Percentiles rank a stretch among this genome's conserved stretches.
These are phyloP conservation scores for Thielaviopsis euricoi DNA, from an alignment of 2,329 filamentous ascomycete species.

Conservation along the genomic window DNA sequence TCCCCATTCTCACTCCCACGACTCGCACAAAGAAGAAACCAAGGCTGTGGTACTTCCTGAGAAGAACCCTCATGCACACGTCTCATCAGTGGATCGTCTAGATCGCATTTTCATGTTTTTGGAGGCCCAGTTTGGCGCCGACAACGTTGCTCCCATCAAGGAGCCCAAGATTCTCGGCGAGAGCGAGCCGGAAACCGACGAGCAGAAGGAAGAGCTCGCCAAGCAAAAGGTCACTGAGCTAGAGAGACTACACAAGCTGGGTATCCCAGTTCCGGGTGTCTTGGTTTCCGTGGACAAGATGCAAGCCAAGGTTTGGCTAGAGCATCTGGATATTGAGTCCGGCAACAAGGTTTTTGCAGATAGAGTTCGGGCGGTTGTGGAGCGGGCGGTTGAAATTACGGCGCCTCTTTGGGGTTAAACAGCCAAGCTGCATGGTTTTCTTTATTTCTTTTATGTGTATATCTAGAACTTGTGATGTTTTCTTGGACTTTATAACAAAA, in stretches of 20 bases:
- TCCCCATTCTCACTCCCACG: slow-evolving; percentile 22
- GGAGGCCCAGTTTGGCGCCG: slow-evolving; percentile 83
- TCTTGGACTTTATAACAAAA: neutral
- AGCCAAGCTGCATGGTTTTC: neutral
- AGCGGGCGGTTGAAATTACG: slow-evolving; percentile 75
- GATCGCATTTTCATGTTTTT: slow-evolving; percentile 86
- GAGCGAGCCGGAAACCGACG: slow-evolving; percentile 18
- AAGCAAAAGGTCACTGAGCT: slow-evolving; percentile 51
- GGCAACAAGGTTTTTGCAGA: slow-evolving; percentile 62
- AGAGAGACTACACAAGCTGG: slow-evolving; percentile 61
- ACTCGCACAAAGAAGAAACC: slow-evolving; percentile 22
- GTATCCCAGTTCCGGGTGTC: slow-evolving; percentile 81
- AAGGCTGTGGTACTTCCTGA: slow-evolving; percentile 17
- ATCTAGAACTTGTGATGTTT: neutral
- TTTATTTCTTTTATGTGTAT: neutral
- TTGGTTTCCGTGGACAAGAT: slow-evolving; percentile 78
- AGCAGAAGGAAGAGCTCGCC: slow-evolving; percentile 32
- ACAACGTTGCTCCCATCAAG: slow-evolving; percentile 64
- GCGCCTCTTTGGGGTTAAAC: slow-evolving; percentile 49
- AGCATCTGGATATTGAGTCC: slow-evolving; percentile 82
- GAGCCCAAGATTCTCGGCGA: slow-evolving; percentile 33
- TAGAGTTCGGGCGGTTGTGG: slow-evolving; percentile 74
- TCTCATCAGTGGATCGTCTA: slow-evolving; percentile 60
- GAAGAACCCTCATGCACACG: slow-evolving; percentile 56
- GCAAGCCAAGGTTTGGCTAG: slow-evolving; percentile 77